Evolutionary conservation across 345 rosid species (phyloP).

Genomic region (Alliaria petiolata): DNA sequence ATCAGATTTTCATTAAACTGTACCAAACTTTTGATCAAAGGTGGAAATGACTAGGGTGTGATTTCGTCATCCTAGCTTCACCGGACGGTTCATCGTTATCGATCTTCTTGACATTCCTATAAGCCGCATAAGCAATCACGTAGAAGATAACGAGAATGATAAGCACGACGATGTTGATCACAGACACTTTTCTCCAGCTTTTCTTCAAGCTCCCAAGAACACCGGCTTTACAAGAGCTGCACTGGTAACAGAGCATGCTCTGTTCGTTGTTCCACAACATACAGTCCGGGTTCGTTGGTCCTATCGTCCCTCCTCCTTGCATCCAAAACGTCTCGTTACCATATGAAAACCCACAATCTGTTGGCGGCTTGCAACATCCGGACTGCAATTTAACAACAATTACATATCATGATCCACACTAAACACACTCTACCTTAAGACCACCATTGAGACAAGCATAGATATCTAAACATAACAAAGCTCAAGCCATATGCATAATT

Average conservation of each 20-base stretch:
- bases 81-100: conserved; percentile 87
- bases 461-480: background rate
- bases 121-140: conserved; percentile 77
- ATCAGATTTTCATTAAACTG: background rate
- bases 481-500: background rate
- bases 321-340: conserved; percentile 74
- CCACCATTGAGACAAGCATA: background rate
- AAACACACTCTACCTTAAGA: background rate
- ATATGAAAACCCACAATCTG: conserved; percentile 68
- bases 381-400: conserved; percentile 42
- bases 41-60: conserved; percentile 68
- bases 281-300: conserved; percentile 53
- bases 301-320: conserved; percentile 37
- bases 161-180: conserved; percentile 72
- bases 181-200: conserved; percentile 97
- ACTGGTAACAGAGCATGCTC: conserved; percentile 59
- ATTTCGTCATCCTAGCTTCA: conserved; percentile 77
- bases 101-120: conserved; percentile 73
- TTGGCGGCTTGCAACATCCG: conserved; percentile 96
- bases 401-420: background rate
- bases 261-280: conserved; percentile 73
- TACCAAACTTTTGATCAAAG: conserved; percentile 30
- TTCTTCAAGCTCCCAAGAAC: conserved; percentile 84
- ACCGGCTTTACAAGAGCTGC: conserved; percentile 90
- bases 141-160: conserved; percentile 78